Evolutionary conservation across 768 basidiomycete genomes (phyloP), one percentile per base, ranked within the genome.

Genomic region (Cystobasidium tubakii): DNA sequence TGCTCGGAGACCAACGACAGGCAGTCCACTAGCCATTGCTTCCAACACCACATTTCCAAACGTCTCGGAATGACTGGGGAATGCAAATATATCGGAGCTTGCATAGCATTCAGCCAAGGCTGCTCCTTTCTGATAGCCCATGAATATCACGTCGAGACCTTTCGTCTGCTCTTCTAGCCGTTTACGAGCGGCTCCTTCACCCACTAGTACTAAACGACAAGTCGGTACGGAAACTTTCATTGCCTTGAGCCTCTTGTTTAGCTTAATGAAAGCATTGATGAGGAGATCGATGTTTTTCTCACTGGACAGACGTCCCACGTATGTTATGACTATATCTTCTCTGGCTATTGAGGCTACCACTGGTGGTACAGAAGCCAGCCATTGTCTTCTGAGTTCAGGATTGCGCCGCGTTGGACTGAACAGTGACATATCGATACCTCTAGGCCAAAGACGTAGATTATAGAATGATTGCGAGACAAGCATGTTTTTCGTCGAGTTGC

Each of bases 221-320:
- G 36, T 78, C 39, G 54, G 75, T 7, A 23, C 74, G 43, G 44
- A 44, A 0, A 53, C 54, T 46, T 43, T 60, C 21, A 44, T 50
- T n/a, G 54, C 46, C 0, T 21, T 9, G 34, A 70, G 74, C 0
- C 67, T 31, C 0, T 19, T 39, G 4, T 76, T 60, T 7, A 84
- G 78, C 0, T 76, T 71, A 0, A 76, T 78, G 65, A 82, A 81
- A 2, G 83, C 82, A 25, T 80, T 75, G n/a, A 84, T 79, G 13
- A 84, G 78, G 1, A 84, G 79, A 17, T 81, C 79, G 1, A 84
- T 80, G 77, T 84, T 84, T 78, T 84, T 84, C 78, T 84, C 83
- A 81, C 82, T 83, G 13, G 80, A 80, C 80, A 84, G 78, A 53
- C 83, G 74, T 2, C 83, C 73, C 17, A 73, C 73, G 36, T 73